Evolutionary conservation across 2,329 filamentous ascomycete species (phyloP), one percentile per base, ranked within the genome.

Genomic region (Colletotrichum salicis): DNA sequence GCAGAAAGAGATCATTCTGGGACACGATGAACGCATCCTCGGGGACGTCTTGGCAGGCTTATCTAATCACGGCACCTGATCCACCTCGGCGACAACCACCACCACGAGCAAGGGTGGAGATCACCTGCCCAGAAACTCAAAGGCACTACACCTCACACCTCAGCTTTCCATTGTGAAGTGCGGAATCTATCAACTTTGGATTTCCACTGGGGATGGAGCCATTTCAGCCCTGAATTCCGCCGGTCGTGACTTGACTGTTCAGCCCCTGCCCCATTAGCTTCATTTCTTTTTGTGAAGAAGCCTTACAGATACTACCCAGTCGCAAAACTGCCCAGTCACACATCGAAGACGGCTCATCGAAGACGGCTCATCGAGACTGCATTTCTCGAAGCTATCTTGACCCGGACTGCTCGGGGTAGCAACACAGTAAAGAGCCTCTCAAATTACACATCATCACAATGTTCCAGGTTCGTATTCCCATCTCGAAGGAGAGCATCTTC

Each of bases 381-480:
- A 31, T 31, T 29, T 29, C 24, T n/a, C 41, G 6, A 19, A n/a
- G 7, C 19, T 1, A 8, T 45, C 41, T 8, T n/a, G 8, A n/a
- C 19, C 35, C 35, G 13, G 35, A 15, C 35, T 41, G 13, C 6
- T 41, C 13, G 5, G 35, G 35, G 6, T 19, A 48, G 41, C n/a
- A 24, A 3, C 37, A n/a, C 13, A 19, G 27, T 52, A 13, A 35
- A 62, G 59, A 48, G 41, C 19, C 41, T 48, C n/a, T 62, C 11
- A 15, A 33, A 19, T 19, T 19, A 22, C 19, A n/a, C 7, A 5
- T 33, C 45, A 55, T 48, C 8, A 22, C 62, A 22, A 72, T 72
- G 70, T 72, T 72, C 52, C 70, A 72, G 70, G 70, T 72, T 52
- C 35, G 67, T 71, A 22, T n/a, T 52, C 10, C 11, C 19, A 12